These are phyloP conservation scores for Chlorella ohadii DNA, from an alignment of 139 green algal genomes.

Conservation along the genomic window DNA sequence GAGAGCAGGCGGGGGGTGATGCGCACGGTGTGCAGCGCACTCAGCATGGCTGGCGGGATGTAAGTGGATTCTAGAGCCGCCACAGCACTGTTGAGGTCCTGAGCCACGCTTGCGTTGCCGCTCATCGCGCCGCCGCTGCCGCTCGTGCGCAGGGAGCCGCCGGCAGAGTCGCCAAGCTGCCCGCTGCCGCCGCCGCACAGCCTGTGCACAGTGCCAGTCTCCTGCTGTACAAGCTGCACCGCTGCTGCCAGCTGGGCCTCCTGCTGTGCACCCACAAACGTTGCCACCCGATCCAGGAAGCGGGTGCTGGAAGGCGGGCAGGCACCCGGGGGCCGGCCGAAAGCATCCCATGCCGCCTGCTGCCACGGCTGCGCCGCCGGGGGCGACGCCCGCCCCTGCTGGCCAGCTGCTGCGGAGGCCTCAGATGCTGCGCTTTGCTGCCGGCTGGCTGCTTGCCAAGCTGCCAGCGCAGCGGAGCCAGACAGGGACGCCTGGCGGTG, in stretches of 20 bases:
- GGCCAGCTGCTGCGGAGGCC: not conserved
- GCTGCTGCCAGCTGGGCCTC: not conserved
- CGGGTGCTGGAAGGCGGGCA: not conserved
- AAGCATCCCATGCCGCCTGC: not conserved
- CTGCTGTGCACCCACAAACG: not conserved
- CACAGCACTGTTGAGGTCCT: too few species aligned
- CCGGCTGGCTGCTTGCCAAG: not conserved
- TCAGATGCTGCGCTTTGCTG: not conserved
- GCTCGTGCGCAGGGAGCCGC: not conserved
- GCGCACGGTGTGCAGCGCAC: not conserved
- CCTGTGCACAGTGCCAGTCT: not conserved
- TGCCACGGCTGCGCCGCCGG: not conserved
- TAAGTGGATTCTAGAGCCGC: not conserved
- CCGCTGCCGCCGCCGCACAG: not conserved
- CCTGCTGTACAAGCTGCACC: not conserved
- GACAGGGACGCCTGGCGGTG: too few species aligned
- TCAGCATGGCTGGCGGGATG: constrained; percentile 21
- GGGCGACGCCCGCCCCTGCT: not conserved
- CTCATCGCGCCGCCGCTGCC: not conserved
- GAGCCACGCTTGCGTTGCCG: too few species aligned
- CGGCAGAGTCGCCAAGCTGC: not conserved
- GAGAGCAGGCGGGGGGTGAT: not conserved
- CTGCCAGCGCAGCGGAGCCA: not conserved
- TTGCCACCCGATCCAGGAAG: not conserved
- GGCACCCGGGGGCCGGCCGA: not conserved